These are phyloP conservation scores for Musa troglodytarum DNA, from an alignment of 176 grass and related monocot genomes.

Conservation along the genomic window DNA sequence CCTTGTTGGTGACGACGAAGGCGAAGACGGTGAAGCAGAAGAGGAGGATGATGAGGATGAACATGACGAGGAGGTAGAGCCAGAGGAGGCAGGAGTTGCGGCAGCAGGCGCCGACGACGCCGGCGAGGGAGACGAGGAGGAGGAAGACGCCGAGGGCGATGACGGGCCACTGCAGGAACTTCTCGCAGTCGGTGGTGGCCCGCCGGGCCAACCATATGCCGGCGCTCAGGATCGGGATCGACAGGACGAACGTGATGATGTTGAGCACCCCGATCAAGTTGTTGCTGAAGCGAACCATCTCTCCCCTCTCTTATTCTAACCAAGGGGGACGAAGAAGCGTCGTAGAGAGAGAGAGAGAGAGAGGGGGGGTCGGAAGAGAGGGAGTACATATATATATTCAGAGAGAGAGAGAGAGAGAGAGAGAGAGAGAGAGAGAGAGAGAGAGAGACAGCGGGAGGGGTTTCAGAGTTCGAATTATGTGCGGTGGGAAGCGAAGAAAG, in stretches of 20 bases:
- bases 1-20: conserved; percentile 8
- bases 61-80: neutral
- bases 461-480: too few relatives aligned
- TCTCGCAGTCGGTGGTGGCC: conserved; percentile 7
- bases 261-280: neutral
- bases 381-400: too few relatives aligned
- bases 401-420: too few relatives aligned
- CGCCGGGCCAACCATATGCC: neutral
- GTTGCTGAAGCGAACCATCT: neutral
- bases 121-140: conserved; percentile 1
- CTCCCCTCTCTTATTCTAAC: neutral
- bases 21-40: conserved; percentile 10
- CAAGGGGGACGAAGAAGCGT: neutral
- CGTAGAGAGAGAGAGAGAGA: neutral
- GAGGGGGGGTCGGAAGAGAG: too few relatives aligned
- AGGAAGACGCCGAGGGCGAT: conserved; percentile 7
- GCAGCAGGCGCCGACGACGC: conserved; percentile 1
- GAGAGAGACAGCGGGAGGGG: too few relatives aligned
- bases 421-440: too few relatives aligned
- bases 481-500: too few relatives aligned
- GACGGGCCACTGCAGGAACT: conserved; percentile 5
- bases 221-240: neutral
- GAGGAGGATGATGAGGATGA: conserved; percentile 9
- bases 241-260: neutral
- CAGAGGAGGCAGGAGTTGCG: conserved; percentile 4